Evolutionary conservation across 371 early-diverging fungal genomes (phyloP).

Genomic region (Mucor mucedo): DNA sequence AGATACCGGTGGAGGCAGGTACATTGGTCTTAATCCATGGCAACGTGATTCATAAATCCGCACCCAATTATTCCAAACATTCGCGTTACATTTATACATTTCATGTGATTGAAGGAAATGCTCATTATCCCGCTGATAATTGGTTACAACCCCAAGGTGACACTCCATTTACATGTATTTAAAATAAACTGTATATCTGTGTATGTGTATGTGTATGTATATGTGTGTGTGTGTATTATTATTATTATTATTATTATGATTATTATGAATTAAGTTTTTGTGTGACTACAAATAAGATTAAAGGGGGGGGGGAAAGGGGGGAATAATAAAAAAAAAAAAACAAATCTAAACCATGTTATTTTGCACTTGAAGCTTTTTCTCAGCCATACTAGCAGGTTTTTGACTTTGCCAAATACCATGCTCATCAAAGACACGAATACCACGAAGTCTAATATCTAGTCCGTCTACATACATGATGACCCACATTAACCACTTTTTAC

Average conservation of each 20-base stretch:
- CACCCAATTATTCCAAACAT: slow-evolving; percentile 76
- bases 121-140: slow-evolving; percentile 68
- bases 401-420: slow-evolving; percentile 25
- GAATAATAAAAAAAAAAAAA: slow-evolving; percentile 11
- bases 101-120: slow-evolving; percentile 86
- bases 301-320: not conserved
- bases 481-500: slow-evolving; percentile 36
- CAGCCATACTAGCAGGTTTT: slow-evolving; percentile 15
- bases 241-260: slow-evolving; percentile 4
- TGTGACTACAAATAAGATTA: slow-evolving; percentile 9
- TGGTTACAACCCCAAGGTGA: slow-evolving; percentile 51
- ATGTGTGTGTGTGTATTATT: slow-evolving; percentile 2
- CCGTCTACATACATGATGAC: slow-evolving; percentile 45
- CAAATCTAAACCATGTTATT: slow-evolving; percentile 13
- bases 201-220: not conserved
- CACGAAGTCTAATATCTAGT: slow-evolving; percentile 42
- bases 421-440: slow-evolving; percentile 38
- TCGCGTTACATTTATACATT: slow-evolving; percentile 93
- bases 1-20: slow-evolving; percentile 47
- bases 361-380: slow-evolving; percentile 8
- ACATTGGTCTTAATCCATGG: slow-evolving; percentile 92
- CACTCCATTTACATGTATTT: slow-evolving; percentile 20
- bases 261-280: not conserved
- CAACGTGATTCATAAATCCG: slow-evolving; percentile 83
- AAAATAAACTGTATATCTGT: not conserved